Percentiles rank a stretch among this genome's conserved stretches.
Conservation (phyloP, 495 filamentous ascomycete species). For the Elaphomyces granulatus region DNA sequence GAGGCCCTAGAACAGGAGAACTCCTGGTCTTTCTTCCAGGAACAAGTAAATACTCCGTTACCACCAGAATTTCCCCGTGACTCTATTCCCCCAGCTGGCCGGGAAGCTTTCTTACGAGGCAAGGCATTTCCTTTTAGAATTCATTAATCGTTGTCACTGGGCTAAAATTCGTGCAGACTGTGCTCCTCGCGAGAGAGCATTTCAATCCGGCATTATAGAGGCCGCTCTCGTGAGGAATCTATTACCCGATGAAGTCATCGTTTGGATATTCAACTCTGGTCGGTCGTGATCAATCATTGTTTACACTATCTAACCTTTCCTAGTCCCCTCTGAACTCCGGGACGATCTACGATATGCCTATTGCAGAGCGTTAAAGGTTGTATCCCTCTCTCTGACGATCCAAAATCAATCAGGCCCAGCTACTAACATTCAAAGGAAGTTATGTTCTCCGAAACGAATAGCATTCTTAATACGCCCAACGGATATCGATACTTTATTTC, state of each 20-base stretch:
- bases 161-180: conserved; percentile 20
- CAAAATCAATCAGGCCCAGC: too few relatives aligned
- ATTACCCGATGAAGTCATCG: conserved; percentile 55
- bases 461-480: conserved; percentile 17
- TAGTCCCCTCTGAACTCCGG: conserved; percentile 43
- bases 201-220: conserved; percentile 54
- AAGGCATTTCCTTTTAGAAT: conserved; percentile 3
- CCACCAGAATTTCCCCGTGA: conserved; percentile 23
- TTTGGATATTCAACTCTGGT: conserved; percentile 61
- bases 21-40: conserved; percentile 54
- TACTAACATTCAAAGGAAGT: too few relatives aligned
- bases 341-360: conserved; percentile 53
- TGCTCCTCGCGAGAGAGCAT: conserved; percentile 40
- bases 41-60: conserved; percentile 17
- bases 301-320: conserved; percentile 4
- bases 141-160: conserved; percentile 7
- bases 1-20: conserved; percentile 48
- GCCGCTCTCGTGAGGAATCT: conserved; percentile 38
- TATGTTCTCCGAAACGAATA: conserved; percentile 8
- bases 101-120: conserved; percentile 26
- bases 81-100: conserved; percentile 13
- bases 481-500: conserved; percentile 23
- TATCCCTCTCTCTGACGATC: too few relatives aligned
- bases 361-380: conserved; percentile 37
- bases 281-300: conserved; percentile 6